Evolutionary conservation across 2,329 filamentous ascomycete genomes (phyloP).

Genomic region (Claviceps spartinae): DNA sequence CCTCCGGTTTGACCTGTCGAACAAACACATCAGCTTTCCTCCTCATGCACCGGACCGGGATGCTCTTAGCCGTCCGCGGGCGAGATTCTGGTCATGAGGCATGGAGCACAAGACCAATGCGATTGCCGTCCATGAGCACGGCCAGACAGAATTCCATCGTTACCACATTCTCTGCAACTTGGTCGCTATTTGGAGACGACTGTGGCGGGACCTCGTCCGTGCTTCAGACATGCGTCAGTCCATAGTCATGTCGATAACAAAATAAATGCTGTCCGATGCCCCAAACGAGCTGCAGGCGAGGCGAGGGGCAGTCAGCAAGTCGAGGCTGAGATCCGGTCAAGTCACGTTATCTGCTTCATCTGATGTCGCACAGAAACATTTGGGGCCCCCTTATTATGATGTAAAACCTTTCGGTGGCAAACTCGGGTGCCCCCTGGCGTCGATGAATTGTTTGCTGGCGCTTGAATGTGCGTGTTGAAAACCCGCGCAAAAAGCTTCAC

Average conservation of each 20-base stretch:
- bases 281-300: background rate
- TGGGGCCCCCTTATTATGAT: background rate
- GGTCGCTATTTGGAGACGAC: background rate
- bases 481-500: background rate
- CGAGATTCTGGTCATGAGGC: background rate
- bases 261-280: background rate
- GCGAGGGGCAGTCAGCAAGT: too few species aligned
- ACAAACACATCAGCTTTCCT: background rate
- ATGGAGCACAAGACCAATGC: background rate
- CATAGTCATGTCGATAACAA: background rate
- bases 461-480: background rate
- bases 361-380: background rate
- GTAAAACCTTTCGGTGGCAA: background rate
- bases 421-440: background rate
- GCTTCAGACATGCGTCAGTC: background rate
- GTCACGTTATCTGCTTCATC: background rate
- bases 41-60: constrained; percentile 2
- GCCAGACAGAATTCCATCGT: background rate
- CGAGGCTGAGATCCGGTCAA: background rate
- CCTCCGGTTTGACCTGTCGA: background rate
- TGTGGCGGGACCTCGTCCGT: background rate
- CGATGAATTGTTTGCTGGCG: constrained; percentile 1
- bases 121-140: background rate
- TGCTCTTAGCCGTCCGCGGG: constrained; percentile 4
- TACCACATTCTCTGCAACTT: background rate